Evolutionary conservation across 1,284 basidiomycete species (phyloP).

Genomic region (Papiliotrema laurentii): DNA sequence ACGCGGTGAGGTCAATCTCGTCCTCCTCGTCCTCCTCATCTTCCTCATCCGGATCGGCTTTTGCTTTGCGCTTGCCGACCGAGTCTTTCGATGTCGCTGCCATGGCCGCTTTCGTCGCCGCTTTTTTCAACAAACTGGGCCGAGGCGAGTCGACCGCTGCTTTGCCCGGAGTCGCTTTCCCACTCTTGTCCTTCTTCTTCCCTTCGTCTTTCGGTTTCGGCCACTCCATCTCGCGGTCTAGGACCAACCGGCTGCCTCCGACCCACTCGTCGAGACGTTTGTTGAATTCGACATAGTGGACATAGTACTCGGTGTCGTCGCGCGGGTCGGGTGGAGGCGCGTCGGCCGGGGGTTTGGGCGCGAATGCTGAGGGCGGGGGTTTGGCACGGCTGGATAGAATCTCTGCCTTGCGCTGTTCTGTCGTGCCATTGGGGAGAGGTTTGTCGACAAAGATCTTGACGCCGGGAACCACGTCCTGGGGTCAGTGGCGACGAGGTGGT

Average conservation of each 20-base stretch:
- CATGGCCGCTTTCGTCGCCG: slow-evolving; percentile 63
- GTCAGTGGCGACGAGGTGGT: slow-evolving; percentile 7
- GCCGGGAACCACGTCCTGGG: slow-evolving; percentile 76
- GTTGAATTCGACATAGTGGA: slow-evolving; percentile 97
- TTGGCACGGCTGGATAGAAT: slow-evolving; percentile 87
- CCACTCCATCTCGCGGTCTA: slow-evolving; percentile 88
- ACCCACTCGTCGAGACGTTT: slow-evolving; percentile 99
- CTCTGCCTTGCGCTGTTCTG: slow-evolving; percentile 86
- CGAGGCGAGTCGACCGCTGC: slow-evolving; percentile 19
- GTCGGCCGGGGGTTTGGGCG: slow-evolving; percentile 57
- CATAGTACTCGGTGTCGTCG: slow-evolving; percentile 87
- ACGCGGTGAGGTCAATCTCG: slow-evolving; percentile 51
- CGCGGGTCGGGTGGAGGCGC: slow-evolving; percentile 40
- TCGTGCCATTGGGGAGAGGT: slow-evolving; percentile 64
- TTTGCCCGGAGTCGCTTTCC: slow-evolving; percentile 39
- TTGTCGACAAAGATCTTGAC: slow-evolving; percentile 89
- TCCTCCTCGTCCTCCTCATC: slow-evolving; percentile 52
- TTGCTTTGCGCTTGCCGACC: slow-evolving; percentile 50
- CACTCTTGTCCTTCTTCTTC: slow-evolving; percentile 48
- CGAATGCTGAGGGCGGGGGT: slow-evolving; percentile 55
- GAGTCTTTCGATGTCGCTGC: slow-evolving; percentile 18
- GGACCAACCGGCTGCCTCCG: slow-evolving; percentile 76
- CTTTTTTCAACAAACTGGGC: slow-evolving; percentile 63
- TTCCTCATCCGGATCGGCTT: slow-evolving; percentile 49
- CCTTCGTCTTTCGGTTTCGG: slow-evolving; percentile 53